Evolutionary conservation across 139 green algal species (phyloP).

Genomic region (Chloropicon primus): DNA sequence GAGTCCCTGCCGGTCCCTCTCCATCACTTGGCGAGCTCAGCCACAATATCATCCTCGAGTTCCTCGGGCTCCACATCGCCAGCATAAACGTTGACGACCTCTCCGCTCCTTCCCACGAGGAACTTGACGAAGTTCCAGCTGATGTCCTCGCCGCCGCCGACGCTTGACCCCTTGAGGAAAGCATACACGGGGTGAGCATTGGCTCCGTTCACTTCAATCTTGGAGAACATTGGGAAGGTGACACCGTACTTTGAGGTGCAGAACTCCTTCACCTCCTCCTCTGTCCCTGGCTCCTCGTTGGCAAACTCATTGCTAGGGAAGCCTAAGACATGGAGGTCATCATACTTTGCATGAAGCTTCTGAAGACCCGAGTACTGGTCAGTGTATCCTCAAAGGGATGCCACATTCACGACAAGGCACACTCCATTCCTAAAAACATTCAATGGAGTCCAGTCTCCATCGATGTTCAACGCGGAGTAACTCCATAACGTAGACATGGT

Average conservation of each 20-base stretch:
- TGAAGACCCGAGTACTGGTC: no score
- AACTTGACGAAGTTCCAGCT: conserved; percentile 54
- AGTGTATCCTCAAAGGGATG: no score
- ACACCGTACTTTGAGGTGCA: neutral
- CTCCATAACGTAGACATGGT: no score
- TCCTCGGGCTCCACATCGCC: neutral
- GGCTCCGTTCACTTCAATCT: conserved; percentile 46
- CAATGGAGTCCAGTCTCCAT: no score
- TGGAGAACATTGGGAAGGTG: neutral
- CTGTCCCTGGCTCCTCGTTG: neutral
- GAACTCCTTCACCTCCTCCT: neutral
- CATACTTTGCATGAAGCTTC: no score
- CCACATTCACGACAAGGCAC: no score
- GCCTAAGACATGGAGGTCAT: no score
- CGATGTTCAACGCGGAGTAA: no score
- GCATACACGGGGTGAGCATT: conserved; percentile 37
- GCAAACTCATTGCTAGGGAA: conserved; percentile 5
- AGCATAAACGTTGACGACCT: neutral
- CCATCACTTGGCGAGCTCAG: no score
- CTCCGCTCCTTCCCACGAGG: no score
- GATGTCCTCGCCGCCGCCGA: conserved; percentile 36
- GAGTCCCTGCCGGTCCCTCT: no score
- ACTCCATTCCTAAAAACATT: no score
- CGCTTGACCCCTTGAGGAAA: conserved; percentile 43
- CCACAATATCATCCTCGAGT: neutral